Evolutionary conservation across 2,329 filamentous ascomycete species (phyloP).

Genomic region (Ophiostoma populinum): DNA sequence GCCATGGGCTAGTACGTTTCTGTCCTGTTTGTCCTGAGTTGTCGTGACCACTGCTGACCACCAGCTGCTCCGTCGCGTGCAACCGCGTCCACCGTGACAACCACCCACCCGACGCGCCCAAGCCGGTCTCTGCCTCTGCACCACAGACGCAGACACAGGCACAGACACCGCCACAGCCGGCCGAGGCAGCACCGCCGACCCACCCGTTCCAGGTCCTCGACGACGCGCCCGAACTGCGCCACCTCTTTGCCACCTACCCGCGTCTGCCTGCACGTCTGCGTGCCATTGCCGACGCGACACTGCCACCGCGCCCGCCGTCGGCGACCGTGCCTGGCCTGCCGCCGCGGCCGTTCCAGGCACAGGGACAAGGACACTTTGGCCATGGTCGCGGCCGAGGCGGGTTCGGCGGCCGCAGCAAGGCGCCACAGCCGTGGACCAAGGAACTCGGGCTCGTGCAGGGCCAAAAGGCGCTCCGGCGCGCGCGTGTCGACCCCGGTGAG

Average conservation of each 20-base stretch:
- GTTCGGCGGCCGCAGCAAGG: no score
- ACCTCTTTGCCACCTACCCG: conserved; percentile 36
- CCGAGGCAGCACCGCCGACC: conserved; percentile 1
- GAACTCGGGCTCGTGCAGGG: conserved; percentile 41
- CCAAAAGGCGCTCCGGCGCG: conserved; percentile 32
- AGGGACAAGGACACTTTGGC: conserved; percentile 38
- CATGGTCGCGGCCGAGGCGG: no score
- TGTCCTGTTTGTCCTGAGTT: background rate
- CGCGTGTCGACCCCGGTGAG: conserved; percentile 30
- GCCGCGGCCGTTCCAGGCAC: conserved; percentile 35
- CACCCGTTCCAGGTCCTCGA: conserved; percentile 36
- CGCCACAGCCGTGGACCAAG: conserved; percentile 29
- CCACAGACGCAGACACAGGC: background rate
- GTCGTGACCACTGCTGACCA: background rate
- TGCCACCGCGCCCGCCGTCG: conserved; percentile 21
- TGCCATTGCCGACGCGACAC: conserved; percentile 31
- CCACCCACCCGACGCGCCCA: conserved; percentile 13
- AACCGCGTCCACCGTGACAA: conserved; percentile 19
- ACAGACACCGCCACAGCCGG: conserved; percentile 6
- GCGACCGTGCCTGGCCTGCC: background rate
- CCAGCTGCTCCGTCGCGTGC: conserved; percentile 42
- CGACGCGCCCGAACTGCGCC: conserved; percentile 28
- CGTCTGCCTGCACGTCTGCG: conserved; percentile 27
- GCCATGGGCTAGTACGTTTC: conserved; percentile 36
- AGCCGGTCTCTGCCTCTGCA: background rate